Percentiles rank a stretch among this genome's conserved stretches.
phyloP scores from a whole-genome alignment of 495 filamentous ascomycete species.

The Neurospora pannonica region DNA sequence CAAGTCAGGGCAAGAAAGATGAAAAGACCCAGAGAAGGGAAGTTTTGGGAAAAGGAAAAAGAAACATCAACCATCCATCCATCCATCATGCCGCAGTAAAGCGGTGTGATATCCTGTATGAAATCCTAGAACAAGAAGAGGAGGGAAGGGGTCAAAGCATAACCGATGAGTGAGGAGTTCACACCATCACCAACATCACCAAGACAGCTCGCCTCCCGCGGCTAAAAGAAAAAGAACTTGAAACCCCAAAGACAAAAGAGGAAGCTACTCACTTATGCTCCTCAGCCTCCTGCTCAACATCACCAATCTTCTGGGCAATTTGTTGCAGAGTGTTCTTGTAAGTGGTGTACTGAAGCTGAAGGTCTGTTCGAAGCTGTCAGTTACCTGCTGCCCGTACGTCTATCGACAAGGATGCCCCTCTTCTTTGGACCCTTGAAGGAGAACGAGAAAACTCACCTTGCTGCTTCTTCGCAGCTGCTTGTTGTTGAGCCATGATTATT shows the following conservation, averaged over 20 bases:
- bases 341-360: constrained; percentile 85
- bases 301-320: constrained; percentile 89
- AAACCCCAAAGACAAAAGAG: neutral
- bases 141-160: neutral
- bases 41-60: neutral
- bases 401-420: neutral
- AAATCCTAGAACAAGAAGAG: neutral
- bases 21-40: neutral
- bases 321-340: constrained; percentile 95
- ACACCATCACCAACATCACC: neutral
- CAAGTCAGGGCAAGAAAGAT: neutral
- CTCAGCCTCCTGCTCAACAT: constrained; percentile 92
- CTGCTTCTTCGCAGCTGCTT: constrained; percentile 56
- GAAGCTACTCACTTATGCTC: constrained; percentile 78
- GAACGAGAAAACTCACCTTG: constrained; percentile 59
- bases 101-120: neutral
- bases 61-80: neutral
- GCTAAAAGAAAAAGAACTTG: neutral
- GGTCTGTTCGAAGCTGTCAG: constrained; percentile 46
- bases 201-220: neutral
- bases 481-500: constrained; percentile 31
- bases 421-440: too few species aligned
- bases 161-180: neutral
- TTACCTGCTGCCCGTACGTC: neutral
- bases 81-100: neutral